Conservation (phyloP, 108 stramenopile species). For the Skeletonema grethae region DNA sequence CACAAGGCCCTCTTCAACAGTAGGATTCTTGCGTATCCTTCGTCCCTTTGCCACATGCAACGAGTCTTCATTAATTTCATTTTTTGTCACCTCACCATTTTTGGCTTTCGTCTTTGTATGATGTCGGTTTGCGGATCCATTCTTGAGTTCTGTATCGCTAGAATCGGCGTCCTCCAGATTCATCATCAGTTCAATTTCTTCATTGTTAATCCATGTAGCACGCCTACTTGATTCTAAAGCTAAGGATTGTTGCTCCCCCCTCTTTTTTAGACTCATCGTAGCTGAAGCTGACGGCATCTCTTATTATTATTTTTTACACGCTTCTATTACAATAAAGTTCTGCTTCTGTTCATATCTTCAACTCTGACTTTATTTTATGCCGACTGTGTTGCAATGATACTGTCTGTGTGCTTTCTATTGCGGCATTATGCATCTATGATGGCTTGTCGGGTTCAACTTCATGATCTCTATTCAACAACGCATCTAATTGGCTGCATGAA, state of each 20-base stretch:
- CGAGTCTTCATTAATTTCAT: background rate
- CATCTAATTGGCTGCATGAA: too few species aligned
- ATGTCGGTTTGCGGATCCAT: background rate
- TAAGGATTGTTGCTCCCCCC: background rate
- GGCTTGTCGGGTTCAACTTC: too few species aligned
- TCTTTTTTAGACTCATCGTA: too few species aligned
- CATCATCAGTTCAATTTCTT: constrained; percentile 1
- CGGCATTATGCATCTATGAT: too few species aligned
- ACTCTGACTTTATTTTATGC: too few species aligned
- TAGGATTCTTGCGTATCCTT: background rate
- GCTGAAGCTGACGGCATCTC: background rate
- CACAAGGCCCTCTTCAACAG: background rate
- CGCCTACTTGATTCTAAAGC: background rate
- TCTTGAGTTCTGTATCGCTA: background rate
- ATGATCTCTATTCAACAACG: too few species aligned
- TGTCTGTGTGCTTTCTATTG: too few species aligned
- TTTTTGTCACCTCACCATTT: background rate
- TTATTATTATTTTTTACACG: background rate
- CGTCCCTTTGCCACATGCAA: background rate
- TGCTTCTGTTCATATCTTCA: too few species aligned
- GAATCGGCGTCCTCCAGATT: background rate
- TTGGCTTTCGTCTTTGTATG: background rate
- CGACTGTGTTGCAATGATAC: too few species aligned
- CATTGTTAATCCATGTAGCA: background rate
- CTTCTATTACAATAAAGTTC: too few species aligned